Conservation (phyloP, 23 red algal genomes). For the Gracilariopsis chorda region DNA sequence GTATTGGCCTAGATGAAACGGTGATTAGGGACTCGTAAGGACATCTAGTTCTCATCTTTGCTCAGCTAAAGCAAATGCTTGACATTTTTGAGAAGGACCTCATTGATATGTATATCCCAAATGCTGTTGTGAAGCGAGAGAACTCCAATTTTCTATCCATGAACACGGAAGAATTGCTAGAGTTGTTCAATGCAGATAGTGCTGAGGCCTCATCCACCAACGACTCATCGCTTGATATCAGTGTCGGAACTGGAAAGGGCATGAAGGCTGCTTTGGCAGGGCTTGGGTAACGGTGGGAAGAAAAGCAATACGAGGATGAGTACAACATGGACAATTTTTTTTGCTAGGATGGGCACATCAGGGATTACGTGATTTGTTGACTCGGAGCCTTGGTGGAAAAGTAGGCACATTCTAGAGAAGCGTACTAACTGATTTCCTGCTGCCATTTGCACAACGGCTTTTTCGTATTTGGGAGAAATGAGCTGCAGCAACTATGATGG, state of each 20-base stretch:
- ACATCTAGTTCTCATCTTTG: constrained; percentile 96
- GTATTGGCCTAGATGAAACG: constrained; percentile 51
- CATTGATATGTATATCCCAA: constrained; percentile 64
- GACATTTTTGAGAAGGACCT: constrained; percentile 90
- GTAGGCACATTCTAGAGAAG: no score
- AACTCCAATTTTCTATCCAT: constrained; percentile 84
- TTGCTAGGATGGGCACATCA: constrained; percentile 40
- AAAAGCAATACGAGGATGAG: constrained; percentile 85
- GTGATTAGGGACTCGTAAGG: constrained; percentile 30
- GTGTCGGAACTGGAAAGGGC: constrained; percentile 28
- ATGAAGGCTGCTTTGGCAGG: constrained; percentile 62
- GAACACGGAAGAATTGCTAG: constrained; percentile 79
- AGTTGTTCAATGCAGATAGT: constrained; percentile 79
- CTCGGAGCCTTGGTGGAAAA: no score
- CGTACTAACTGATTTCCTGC: neutral
- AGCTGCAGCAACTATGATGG: no score
- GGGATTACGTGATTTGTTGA: neutral
- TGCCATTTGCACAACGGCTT: neutral
- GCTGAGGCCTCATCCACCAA: neutral
- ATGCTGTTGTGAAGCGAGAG: constrained; percentile 88
- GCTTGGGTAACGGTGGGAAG: constrained; percentile 81
- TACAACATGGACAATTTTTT: constrained; percentile 73
- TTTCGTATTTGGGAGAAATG: no score
- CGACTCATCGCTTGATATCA: neutral
- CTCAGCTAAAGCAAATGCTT: constrained; percentile 90